Evolutionary conservation across 2,329 filamentous ascomycete genomes (phyloP), one percentile per base, ranked within the genome.

Genomic region (Tolypocladium inflatum): DNA sequence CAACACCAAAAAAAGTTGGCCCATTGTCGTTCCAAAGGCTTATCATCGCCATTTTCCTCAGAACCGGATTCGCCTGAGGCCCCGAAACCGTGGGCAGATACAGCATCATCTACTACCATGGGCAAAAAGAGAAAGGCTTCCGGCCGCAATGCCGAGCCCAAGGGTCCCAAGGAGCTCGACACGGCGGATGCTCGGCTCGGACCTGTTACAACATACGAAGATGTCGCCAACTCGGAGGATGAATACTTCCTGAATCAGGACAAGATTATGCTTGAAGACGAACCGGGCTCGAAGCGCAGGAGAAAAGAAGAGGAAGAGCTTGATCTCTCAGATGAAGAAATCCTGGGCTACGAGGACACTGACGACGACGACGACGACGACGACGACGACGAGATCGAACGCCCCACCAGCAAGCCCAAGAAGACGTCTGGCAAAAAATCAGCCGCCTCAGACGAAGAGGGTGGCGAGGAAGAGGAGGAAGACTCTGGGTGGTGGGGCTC

Each of bases 171-270:
- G 60, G 83, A 84, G 39, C 68, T 83, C 60, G 74, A 86, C 67
- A 68, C 77, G 54, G 73, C 76, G 38, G 84, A 86, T 62, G 83
- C 86, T 41, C 84, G 85, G 56, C 80, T 91, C 19, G 80, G 79
- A 30, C 77, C 77, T 26, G 76, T 86, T 65, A 78, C 72, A 53
- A 86, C 83, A 2, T 93, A 82, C 72, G 86, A 93, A 72, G 91
- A 96, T 73, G 87, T 99, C 65, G 90, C 92, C 63, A 88, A 97
- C 71, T 95, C 91, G 1, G 91, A 96, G 71, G 94, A 99, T 72
- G 91, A 96, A 70, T 96, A 96, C 71, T 90, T 93, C 67, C 79
- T 92, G 60, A 88, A 92, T 63, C 84, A 89, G 63, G 94, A 99
- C 73, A 88, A 90, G 68, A 86, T 99, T 62, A 74, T 93, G 67